These are phyloP conservation scores for Cercophora sp. DNA, from an alignment of 495 filamentous ascomycete species.

Conservation along the genomic window DNA sequence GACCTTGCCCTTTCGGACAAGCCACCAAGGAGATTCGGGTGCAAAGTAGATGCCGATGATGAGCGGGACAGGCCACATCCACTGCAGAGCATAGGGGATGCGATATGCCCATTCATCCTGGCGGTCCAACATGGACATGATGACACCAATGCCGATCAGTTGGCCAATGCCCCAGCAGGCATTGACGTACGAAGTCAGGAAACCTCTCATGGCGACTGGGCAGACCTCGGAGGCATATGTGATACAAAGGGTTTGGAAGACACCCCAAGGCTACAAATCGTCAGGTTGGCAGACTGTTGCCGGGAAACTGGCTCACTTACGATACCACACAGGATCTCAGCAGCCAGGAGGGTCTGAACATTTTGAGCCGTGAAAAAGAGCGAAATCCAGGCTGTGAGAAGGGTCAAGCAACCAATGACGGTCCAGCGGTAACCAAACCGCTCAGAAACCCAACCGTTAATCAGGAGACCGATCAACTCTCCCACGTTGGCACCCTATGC, in stretches of 20 bases:
- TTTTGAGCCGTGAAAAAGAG: slow-evolving; percentile 76
- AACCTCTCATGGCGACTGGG: slow-evolving; percentile 66
- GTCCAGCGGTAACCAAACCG: slow-evolving; percentile 70
- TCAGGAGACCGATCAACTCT: slow-evolving; percentile 70
- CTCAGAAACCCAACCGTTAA: slow-evolving; percentile 75
- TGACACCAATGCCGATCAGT: slow-evolving; percentile 69
- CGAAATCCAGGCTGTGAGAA: slow-evolving; percentile 64
- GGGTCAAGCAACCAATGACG: slow-evolving; percentile 61
- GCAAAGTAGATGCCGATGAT: slow-evolving; percentile 66
- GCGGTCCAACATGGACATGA: slow-evolving; percentile 58
- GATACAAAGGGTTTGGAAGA: slow-evolving; percentile 74
- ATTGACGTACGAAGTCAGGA: slow-evolving; percentile 77
- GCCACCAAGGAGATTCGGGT: slow-evolving; percentile 81
- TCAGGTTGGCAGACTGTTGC: too few relatives aligned
- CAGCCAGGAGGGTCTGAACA: slow-evolving; percentile 63
- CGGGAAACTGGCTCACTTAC: too few relatives aligned
- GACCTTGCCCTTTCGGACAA: slow-evolving; percentile 64
- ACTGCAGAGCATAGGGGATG: slow-evolving; percentile 69
- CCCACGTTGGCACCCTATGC: slow-evolving; percentile 44
- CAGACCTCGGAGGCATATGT: slow-evolving; percentile 80
- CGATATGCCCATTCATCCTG: slow-evolving; percentile 57
- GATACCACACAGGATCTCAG: slow-evolving; percentile 73
- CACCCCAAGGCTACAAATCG: slow-evolving; percentile 56
- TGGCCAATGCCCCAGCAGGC: slow-evolving; percentile 80
- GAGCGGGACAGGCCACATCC: slow-evolving; percentile 80